Evolutionary conservation across 371 early-diverging fungal genomes (phyloP), one percentile per base, ranked within the genome.

Genomic region (Dipsacomyces acuminosporus): DNA sequence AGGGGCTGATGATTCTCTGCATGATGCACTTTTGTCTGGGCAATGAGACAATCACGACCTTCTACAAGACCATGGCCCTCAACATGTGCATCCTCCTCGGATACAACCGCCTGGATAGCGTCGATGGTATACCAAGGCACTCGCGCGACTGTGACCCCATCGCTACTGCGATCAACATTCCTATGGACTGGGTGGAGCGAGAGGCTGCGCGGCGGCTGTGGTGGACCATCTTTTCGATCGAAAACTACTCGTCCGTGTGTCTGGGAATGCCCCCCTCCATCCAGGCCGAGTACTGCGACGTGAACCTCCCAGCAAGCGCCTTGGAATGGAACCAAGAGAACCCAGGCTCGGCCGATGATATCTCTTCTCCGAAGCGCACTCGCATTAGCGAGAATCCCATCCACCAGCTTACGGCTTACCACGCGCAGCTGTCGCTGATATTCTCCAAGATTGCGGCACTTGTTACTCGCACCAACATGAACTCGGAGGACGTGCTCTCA

Each of bases 381-480:
- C 58, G 62, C 11, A 22, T 53, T 14, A 20, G 51, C 36, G 50
- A 23, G 22, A 57, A 45, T 34, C 67, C 67, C 3, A 35, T 61
- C n/a, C 51, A 66, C 50, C 52, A 62, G 51, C 56, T 72, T 23
- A 18, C 67, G 11, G 59, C 62, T 17, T 72, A 62, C 57, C 63
- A 66, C 49, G 55, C 62, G 56, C 69, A 72, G 56, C 60, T 72
- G 19, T 56, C 67, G 46, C 54, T 72, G 25, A 66, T 72, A 22
- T 67, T 72, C 53, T 72, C 72, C 48, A 72, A 72, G 49, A 62
- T 72, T 0, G 72, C 67, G 22, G 66, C 58, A 59, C 67, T 61
- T 25, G 69, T 59, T 26, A 61, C 59, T 24, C 67, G 50, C 45
- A 67, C 59, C 22, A 62, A 51, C 33, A 18, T 55, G 18, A 42